Evolutionary conservation across 106 monocot species (phyloP), one percentile per base, ranked within the genome.

Genomic region (Hemerocallis citrina): DNA sequence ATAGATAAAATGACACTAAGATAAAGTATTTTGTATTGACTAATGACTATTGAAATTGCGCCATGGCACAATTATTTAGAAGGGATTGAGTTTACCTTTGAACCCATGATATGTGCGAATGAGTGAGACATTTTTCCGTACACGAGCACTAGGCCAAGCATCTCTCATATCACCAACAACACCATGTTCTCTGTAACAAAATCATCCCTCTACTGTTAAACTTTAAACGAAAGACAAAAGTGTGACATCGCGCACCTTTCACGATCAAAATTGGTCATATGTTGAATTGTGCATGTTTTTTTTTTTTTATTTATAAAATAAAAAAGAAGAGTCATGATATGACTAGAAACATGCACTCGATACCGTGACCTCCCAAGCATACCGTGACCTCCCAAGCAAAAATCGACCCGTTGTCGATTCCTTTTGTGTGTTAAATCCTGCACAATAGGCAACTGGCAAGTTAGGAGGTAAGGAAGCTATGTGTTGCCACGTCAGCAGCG

Each of bases 401-500:
- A 95, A 95, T 5, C 89, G 94, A n/a, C 94, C 94, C 5, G 94
- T 86, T 27, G 84, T 86, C 42, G 89, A 86, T 61, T 96, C 95
- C 69, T 96, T 96, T 21, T 84, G 84, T 15, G 84, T 81, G 68
- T 96, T 96, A 46, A 96, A 96, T 55, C 95, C 95, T 62, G 90
- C 95, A 72, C 90, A 90, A 54, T 90, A 96, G 39, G 87, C 62
- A 50, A 96, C 90, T 19, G 95, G 86, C 47, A 90, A 67, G 62
- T 76, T 84, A 37, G 95, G 86, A 40, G 95, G 95, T 67, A 90
- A 74, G 25, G 95, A 96, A 32, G 95, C 95, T 43, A 96, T 90
- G 66, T 96, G 95, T 62, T 96, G 89, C 95, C 95, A 96, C 16
- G 95, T 90, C 57, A 96, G 86, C 40, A 96, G 67, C 29, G 95